phyloP scores from a whole-genome alignment of 169 alveolate species.

The Theileria luwenshuni region DNA sequence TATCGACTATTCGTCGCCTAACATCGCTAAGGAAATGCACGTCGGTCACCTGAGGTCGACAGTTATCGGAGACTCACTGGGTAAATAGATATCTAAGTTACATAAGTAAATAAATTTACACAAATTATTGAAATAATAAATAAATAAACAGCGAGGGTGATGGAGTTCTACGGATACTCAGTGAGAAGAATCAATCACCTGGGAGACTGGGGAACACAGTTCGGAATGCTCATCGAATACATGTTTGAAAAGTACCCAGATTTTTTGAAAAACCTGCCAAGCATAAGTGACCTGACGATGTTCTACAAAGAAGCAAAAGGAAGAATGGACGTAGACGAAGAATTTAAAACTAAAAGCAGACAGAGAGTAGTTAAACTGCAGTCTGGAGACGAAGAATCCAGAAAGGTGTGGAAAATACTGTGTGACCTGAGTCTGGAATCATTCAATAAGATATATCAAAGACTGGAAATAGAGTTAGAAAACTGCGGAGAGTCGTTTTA shows the following conservation, averaged over 20 bases:
- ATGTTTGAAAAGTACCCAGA: conserved; percentile 88
- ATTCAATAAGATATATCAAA: conserved; percentile 80
- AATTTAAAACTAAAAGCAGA: conserved; percentile 82
- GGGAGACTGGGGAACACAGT: conserved; percentile 99
- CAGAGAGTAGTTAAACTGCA: conserved; percentile 87
- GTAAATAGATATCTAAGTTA: conserved; percentile 68
- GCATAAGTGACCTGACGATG: conserved; percentile 90
- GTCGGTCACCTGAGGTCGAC: conserved; percentile 99
- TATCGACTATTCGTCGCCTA: conserved; percentile 99
- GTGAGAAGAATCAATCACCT: conserved; percentile 92
- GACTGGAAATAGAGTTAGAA: conserved; percentile 81
- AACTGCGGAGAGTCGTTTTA: conserved; percentile 95
- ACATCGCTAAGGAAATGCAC: conserved; percentile 99
- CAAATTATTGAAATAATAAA: background rate
- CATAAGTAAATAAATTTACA: background rate
- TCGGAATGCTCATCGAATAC: conserved; percentile 97
- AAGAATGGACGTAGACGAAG: conserved; percentile 81
- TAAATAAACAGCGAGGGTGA: conserved; percentile 32
- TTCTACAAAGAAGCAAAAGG: conserved; percentile 94
- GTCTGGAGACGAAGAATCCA: conserved; percentile 82
- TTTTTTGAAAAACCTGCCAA: conserved; percentile 88
- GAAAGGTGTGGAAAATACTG: conserved; percentile 84
- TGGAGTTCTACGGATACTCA: conserved; percentile 79
- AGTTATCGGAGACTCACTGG: conserved; percentile 94
- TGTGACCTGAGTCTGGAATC: conserved; percentile 86